Conservation (phyloP, 1,284 basidiomycete species). For the Cronartium ribicola region DNA sequence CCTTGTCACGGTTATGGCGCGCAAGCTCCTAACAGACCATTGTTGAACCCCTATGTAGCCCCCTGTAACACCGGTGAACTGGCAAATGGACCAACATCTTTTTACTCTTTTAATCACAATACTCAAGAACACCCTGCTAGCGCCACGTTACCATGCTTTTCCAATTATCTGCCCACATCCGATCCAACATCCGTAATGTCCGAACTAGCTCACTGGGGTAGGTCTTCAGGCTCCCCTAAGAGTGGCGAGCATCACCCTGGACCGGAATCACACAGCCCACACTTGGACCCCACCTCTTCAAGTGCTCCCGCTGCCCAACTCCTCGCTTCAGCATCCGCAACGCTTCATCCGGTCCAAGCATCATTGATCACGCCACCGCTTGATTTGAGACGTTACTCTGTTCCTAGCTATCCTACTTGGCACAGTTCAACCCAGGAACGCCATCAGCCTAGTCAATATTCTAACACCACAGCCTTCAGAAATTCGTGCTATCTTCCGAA, state of each 20-base stretch:
- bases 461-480: background rate
- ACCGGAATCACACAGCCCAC: background rate
- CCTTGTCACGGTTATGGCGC: slow-evolving; percentile 40
- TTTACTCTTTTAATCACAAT: slow-evolving; percentile 13
- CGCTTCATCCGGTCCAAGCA: background rate
- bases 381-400: slow-evolving; percentile 31
- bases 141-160: background rate
- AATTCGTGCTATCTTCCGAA: background rate
- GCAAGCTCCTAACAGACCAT: slow-evolving; percentile 22
- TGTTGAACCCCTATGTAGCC: slow-evolving; percentile 14
- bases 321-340: background rate
- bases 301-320: background rate
- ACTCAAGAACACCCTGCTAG: slow-evolving; percentile 3
- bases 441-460: background rate
- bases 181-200: background rate
- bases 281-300: background rate
- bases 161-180: background rate
- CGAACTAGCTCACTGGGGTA: slow-evolving; percentile 9
- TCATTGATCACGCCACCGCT: slow-evolving; percentile 13
- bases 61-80: slow-evolving; percentile 4
- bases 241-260: background rate
- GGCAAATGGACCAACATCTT: background rate
- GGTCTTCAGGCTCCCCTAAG: slow-evolving; percentile 4
- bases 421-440: slow-evolving; percentile 15
- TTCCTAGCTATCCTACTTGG: slow-evolving; percentile 37